Evolutionary conservation across 139 green algal species (phyloP), one percentile per base, ranked within the genome.

Genomic region (Chlorella sp.): DNA sequence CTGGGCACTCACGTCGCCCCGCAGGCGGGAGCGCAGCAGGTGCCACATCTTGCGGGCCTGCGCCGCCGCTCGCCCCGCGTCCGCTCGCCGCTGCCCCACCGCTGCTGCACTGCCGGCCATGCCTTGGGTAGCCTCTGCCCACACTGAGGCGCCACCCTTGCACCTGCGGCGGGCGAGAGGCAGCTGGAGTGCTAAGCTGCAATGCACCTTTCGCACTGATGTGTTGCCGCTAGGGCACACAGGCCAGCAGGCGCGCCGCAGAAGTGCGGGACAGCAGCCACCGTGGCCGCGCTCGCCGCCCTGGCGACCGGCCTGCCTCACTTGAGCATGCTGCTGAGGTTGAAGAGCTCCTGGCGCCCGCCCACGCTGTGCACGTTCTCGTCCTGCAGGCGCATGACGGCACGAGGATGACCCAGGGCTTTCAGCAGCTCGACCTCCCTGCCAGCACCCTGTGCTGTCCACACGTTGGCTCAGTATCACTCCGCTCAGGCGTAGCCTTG

Each of bases 1-100:
- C 7, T 7, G 13, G 13, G 2, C 22, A 7, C 77, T 83, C 60
- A 83, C 77, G 17, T 84, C 79, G n/a, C 44, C 79, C 3, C 34
- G 41, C 62, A 84, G 79, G 38, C 79, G 62, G 0, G 64, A 22
- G 0, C 64, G 79, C 9, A 86, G 81, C 56, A 86, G 56, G 36
- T 86, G 81, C 56, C 68, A 78, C 70, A 80, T 62, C 72, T 74
- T 86, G 51, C 81, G 81, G 3, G 72, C 81, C 69, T 74, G 56
- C 2, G 56, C 81, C 26, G 87, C 87, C 1, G 73, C 80, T 7
- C 84, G 84, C 30, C 73, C 87, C 6, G 84, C 87, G 16, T 90
- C 87, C 13, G 78, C 65, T 8, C 81, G 87, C 54, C 84, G 74
- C 60, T 65, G 38, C 43, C 76, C 88, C 68, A 90, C 36, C 13